Percentiles rank a stretch among this genome's conserved stretches.
These are phyloP conservation scores for Solanum sitiens DNA, from an alignment of 257 asterid genomes.

Conservation along the genomic window DNA sequence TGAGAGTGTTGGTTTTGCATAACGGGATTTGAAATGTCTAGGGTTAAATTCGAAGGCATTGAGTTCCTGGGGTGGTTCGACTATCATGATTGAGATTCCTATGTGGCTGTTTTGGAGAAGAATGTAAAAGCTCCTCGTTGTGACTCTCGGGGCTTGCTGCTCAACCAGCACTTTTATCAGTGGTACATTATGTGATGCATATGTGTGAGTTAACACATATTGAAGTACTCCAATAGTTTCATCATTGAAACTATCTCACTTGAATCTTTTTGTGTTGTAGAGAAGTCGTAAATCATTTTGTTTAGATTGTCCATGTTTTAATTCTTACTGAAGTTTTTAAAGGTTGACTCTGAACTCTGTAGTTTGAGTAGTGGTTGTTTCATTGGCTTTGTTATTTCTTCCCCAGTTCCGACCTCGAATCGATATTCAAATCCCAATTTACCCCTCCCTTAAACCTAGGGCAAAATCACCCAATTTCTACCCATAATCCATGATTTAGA, in stretches of 20 bases:
- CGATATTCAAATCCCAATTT: background rate
- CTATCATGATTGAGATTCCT: background rate
- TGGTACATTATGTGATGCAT: background rate
- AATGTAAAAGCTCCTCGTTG: background rate
- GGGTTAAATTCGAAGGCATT: background rate
- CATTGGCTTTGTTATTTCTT: background rate
- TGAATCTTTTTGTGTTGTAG: background rate
- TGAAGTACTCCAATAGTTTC: background rate
- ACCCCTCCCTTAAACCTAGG: background rate
- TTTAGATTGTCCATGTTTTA: background rate
- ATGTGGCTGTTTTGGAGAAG: background rate
- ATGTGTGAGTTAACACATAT: background rate
- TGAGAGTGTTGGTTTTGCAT: background rate
- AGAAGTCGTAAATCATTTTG: background rate
- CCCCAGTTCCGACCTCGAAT: background rate
- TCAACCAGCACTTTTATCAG: background rate
- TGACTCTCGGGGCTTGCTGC: background rate
- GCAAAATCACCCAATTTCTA: background rate
- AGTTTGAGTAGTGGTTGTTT: background rate
- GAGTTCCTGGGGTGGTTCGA: background rate
- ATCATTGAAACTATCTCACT: background rate
- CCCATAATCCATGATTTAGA: background rate
- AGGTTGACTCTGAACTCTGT: background rate
- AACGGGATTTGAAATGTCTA: background rate
- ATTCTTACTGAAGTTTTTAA: background rate